Evolutionary conservation across 106 monocot genomes (phyloP).

Genomic region (Alisma plantagoaquatica): DNA sequence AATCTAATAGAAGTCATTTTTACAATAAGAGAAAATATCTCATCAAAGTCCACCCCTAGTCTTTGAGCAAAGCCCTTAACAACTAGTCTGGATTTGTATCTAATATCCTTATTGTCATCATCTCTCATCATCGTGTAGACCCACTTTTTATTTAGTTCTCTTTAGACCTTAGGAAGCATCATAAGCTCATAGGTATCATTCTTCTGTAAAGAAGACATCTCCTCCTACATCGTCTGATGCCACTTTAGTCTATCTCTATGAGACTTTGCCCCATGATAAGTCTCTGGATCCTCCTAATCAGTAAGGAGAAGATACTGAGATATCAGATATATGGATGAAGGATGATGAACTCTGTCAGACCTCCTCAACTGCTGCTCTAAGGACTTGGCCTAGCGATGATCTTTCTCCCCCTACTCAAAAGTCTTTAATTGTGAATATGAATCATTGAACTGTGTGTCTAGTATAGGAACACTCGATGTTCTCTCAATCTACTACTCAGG

Average conservation of each 20-base stretch:
- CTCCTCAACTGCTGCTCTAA: neutral
- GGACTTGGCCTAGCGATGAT: neutral
- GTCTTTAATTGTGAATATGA: neutral
- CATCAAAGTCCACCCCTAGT: neutral
- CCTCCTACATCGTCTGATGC: neutral
- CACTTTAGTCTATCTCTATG: neutral
- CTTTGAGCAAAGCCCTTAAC: neutral
- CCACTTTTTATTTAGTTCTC: neutral
- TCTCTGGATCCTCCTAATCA: neutral
- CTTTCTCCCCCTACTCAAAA: neutral
- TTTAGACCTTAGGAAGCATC: neutral
- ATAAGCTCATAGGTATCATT: conserved; percentile 1
- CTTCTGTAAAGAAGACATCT: neutral
- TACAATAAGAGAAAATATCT: neutral
- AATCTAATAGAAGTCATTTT: neutral
- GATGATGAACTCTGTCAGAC: neutral
- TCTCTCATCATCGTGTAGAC: neutral
- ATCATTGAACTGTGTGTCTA: neutral
- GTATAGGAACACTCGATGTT: too few species aligned
- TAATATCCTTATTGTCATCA: neutral
- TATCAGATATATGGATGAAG: neutral
- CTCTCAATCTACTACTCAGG: too few species aligned
- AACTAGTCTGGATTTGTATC: neutral
- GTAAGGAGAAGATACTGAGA: neutral
- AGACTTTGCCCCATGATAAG: neutral